Base-by-base conservation (phyloP, 1,284 basidiomycete species). In the Megacollybia platyphylla region DNA sequence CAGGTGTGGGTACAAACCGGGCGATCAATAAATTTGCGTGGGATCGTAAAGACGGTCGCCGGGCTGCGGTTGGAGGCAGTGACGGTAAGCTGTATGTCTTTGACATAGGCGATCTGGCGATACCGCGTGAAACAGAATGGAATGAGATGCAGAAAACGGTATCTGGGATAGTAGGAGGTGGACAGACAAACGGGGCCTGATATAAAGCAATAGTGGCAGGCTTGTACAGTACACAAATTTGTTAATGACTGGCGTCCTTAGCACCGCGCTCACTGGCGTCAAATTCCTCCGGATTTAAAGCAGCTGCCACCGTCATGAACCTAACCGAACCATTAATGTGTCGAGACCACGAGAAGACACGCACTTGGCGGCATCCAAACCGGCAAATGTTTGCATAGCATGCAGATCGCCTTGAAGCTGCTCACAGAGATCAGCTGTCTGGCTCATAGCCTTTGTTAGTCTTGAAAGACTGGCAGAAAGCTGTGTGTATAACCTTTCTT, bases 11-110 rank as follows among this genome's bases (percentile, higher is more conserved):
- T 20, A 73, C 78, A 1, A 76, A 79, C 0, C 76, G 81, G 5
- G 92, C 91, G 7, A 76, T 98, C 52, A 98, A 99, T 68, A 97
- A 97, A 63, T 60, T 98, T 18, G 76, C 86, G 47, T 99, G 93
- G 92, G 91, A 97, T 54, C 70, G 76, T 44, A 84, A 87, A 59
- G 83, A 90, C 50, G 83, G 87, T 3, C 76, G 85, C 32, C 79
- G 89, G 39, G 85, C 78, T 2, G 94, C 87, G 0, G 62, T 94
- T 30, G 96, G 92, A 20, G 88, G 88, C 9, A 87, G 87, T 49
- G 93, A 97, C 51, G 96, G 96, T 15, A 81, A 77, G 48, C 61
- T 98, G 44, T 94, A 96, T 60, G 75, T 98, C 32, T 97, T 96
- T 60, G 92, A 94, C 54, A 79, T 94, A 48, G 87, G 88, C n/a